Conservation (phyloP, 768 basidiomycete genomes). For the Boletus vermiculosoides region DNA sequence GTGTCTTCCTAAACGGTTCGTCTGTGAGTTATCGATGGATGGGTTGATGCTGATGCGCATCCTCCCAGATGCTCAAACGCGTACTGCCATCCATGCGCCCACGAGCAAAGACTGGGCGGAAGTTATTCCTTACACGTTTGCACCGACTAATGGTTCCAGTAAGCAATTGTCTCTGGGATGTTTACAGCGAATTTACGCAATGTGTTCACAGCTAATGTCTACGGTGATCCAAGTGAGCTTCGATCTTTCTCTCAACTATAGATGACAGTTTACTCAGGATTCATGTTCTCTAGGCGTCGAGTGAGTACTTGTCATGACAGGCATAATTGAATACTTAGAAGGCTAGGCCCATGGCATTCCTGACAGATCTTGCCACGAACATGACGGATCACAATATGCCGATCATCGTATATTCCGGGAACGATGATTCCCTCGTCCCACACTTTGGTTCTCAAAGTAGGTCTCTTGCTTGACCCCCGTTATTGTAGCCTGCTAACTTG, state of each 20-base stretch:
- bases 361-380: slow-evolving; percentile 48
- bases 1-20: too few relatives aligned
- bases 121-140: slow-evolving; percentile 27
- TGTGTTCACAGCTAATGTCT: slow-evolving; percentile 6
- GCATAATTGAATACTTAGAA: neutral
- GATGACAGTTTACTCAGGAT: neutral
- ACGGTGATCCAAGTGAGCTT: slow-evolving; percentile 34
- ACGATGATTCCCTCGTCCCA: slow-evolving; percentile 62
- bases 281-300: slow-evolving; percentile 27
- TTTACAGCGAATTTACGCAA: neutral
- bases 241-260: neutral
- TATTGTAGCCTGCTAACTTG: slow-evolving; percentile 3
- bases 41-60: neutral
- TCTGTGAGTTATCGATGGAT: slow-evolving; percentile 3
- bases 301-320: slow-evolving; percentile 22
- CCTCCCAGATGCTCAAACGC: neutral
- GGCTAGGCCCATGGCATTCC: slow-evolving; percentile 57
- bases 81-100: too few relatives aligned
- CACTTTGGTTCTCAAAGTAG: slow-evolving; percentile 63
- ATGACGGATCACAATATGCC: slow-evolving; percentile 46
- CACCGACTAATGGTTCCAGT: slow-evolving; percentile 2
- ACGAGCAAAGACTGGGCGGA: slow-evolving; percentile 39
- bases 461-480: slow-evolving; percentile 7
- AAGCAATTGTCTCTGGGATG: slow-evolving; percentile 1
- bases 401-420: slow-evolving; percentile 64